Evolutionary conservation across 2,329 filamentous ascomycete genomes (phyloP).

Genomic region (Aspergillus sojae): DNA sequence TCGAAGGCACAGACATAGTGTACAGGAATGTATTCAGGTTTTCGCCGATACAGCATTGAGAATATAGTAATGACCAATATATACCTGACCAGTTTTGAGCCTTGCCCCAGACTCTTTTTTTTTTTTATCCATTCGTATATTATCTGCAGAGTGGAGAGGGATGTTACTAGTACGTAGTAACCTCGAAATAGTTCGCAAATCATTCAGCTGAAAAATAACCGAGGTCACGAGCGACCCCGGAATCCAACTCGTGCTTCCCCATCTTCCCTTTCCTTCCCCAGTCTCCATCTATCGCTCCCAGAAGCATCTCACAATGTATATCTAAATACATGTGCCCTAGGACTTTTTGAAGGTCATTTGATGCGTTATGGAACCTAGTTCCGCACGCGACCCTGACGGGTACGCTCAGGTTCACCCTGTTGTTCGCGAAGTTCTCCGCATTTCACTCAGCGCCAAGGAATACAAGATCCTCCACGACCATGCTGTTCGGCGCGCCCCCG

Average conservation of each 20-base stretch:
- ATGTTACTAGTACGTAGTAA: no score
- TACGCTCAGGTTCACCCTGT: conserved; percentile 67
- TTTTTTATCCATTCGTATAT: not conserved
- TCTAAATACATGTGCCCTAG: conserved; percentile 1
- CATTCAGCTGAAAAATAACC: conserved; percentile 15
- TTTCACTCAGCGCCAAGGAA: conserved; percentile 80
- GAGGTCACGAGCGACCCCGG: conserved; percentile 24
- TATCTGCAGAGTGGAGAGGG: not conserved
- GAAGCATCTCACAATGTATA: not conserved
- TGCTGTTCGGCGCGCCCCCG: conserved; percentile 70
- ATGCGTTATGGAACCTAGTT: conserved; percentile 27
- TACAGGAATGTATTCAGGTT: not conserved
- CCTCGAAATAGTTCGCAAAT: not conserved
- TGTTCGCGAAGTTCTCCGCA: conserved; percentile 81
- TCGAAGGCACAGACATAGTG: not conserved
- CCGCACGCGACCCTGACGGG: conserved; percentile 29
- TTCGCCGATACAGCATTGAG: not conserved
- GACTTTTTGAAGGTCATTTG: not conserved
- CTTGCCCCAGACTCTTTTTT: not conserved
- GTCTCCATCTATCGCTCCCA: not conserved
- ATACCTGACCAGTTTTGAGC: not conserved
- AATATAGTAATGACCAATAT: not conserved
- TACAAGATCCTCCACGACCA: conserved; percentile 84
- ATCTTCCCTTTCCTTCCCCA: conserved; percentile 2
- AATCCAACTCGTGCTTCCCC: not conserved